Conservation (phyloP, 1,139 yeast genomes). For the Lipomyces yarrowii region DNA sequence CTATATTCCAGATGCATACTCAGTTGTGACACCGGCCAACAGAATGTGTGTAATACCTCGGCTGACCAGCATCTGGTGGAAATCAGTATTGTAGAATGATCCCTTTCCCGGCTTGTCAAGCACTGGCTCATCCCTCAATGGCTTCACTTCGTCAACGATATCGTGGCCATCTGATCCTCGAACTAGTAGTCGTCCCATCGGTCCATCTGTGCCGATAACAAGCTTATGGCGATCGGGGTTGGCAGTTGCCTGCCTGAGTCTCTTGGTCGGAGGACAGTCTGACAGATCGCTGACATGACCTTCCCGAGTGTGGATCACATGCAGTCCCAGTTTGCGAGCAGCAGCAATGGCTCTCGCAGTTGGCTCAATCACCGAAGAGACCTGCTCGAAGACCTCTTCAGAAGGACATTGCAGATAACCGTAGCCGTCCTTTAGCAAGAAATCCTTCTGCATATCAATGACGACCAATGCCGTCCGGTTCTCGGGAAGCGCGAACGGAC, state of each 20-base stretch:
- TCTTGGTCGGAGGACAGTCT: conserved; percentile 39
- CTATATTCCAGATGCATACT: conserved; percentile 18
- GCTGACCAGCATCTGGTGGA: conserved; percentile 38
- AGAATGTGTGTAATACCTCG: conserved; percentile 40
- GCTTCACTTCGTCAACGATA: conserved; percentile 39
- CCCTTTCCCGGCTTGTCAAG: conserved; percentile 43
- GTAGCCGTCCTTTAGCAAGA: conserved; percentile 39
- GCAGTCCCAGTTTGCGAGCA: conserved; percentile 37
- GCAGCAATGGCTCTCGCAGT: conserved; percentile 35
- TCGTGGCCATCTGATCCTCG: conserved; percentile 41
- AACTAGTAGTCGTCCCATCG: conserved; percentile 40
- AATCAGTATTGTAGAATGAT: conserved; percentile 40
- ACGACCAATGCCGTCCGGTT: conserved; percentile 39
- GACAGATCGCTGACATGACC: conserved; percentile 38
- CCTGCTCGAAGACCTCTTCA: conserved; percentile 35
- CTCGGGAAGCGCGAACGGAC: conserved; percentile 35
- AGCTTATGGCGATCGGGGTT: conserved; percentile 34
- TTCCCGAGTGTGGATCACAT: conserved; percentile 41
- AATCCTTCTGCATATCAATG: conserved; percentile 42
- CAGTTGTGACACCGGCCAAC: conserved; percentile 41
- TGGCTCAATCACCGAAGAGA: conserved; percentile 36
- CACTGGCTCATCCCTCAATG: conserved; percentile 37
- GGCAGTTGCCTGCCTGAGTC: conserved; percentile 35
- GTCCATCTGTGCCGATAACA: conserved; percentile 39
- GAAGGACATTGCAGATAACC: conserved; percentile 41